Conservation (phyloP, 2,329 filamentous ascomycete genomes). For the Claviceps purpurea region DNA sequence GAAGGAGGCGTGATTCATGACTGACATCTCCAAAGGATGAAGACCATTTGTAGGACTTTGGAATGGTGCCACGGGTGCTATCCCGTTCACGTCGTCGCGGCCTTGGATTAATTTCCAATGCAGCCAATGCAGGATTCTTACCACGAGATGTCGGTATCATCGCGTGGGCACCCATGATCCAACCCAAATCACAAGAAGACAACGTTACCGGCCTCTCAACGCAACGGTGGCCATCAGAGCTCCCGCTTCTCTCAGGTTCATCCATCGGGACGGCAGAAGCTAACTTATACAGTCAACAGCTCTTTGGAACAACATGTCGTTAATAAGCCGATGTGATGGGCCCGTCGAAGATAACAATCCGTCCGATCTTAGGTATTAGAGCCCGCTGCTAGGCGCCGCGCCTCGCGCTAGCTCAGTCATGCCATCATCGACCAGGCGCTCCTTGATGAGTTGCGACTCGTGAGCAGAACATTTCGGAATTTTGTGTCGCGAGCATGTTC, state of each 20-base stretch:
- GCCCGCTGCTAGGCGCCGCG: conserved; percentile 16
- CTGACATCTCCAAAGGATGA: too few relatives aligned
- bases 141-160: not conserved
- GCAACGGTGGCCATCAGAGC: not conserved
- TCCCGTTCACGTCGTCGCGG: not conserved
- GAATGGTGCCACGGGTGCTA: not conserved
- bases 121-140: not conserved
- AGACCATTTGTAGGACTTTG: not conserved
- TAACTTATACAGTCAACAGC: not conserved
- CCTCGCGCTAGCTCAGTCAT: conserved; percentile 17
- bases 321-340: not conserved
- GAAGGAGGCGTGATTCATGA: too few relatives aligned
- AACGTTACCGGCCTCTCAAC: too few relatives aligned
- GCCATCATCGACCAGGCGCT: conserved; percentile 11
- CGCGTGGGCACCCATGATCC: too few relatives aligned
- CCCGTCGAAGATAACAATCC: conserved; percentile 1
- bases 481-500: not conserved
- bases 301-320: not conserved
- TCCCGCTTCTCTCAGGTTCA: not conserved
- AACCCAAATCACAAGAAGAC: too few relatives aligned
- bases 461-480: not conserved
- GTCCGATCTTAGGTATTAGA: conserved; percentile 16
- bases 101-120: not conserved
- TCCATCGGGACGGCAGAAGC: not conserved
- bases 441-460: not conserved